These are phyloP conservation scores for Hyphopichia burtonii DNA, from an alignment of 1,139 yeast genomes.

Conservation along the genomic window DNA sequence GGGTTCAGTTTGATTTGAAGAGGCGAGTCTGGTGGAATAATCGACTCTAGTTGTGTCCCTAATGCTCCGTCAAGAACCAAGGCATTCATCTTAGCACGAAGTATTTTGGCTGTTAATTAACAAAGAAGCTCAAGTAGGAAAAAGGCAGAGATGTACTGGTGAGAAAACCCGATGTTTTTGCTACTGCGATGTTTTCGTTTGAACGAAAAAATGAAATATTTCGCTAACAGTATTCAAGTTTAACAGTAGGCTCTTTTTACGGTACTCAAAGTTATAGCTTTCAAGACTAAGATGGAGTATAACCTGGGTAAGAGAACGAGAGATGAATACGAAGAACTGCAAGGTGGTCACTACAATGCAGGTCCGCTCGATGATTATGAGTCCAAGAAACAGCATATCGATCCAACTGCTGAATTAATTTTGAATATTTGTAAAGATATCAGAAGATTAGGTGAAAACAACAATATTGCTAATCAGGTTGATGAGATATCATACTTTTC, in stretches of 20 bases:
- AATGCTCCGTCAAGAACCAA: slow-evolving; percentile 29
- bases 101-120: not conserved
- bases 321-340: slow-evolving; percentile 35
- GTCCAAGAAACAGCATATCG: slow-evolving; percentile 38
- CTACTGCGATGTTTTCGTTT: not conserved
- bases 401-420: slow-evolving; percentile 42
- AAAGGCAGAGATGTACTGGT: not conserved
- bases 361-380: slow-evolving; percentile 13
- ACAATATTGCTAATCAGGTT: slow-evolving; percentile 49
- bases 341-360: slow-evolving; percentile 13
- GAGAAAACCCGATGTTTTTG: not conserved
- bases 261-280: too few relatives aligned
- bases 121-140: not conserved
- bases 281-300: not conserved
- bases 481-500: slow-evolving; percentile 69
- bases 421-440: slow-evolving; percentile 53
- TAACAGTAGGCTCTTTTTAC: too few relatives aligned
- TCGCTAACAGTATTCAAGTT: too few relatives aligned
- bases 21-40: slow-evolving; percentile 9
- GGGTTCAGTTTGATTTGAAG: slow-evolving; percentile 23
- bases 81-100: not conserved
- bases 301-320: slow-evolving; percentile 31
- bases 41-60: slow-evolving; percentile 28
- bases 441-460: slow-evolving; percentile 64
- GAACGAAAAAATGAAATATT: not conserved